These are phyloP conservation scores for Xylariomycetidae sp. DNA, from an alignment of 2,329 filamentous ascomycete genomes.

Conservation along the genomic window DNA sequence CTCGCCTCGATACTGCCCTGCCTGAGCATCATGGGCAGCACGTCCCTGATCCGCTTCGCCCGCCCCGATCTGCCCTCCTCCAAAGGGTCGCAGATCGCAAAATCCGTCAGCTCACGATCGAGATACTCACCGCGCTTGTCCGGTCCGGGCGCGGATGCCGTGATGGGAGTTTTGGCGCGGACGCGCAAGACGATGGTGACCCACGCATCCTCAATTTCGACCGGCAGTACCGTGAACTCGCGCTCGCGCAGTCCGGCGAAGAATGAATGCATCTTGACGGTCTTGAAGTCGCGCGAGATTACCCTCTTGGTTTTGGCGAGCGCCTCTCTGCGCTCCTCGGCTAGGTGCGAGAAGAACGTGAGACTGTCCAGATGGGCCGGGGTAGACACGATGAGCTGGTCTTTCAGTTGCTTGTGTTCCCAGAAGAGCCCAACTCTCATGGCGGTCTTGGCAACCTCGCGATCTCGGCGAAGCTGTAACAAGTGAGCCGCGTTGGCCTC, in stretches of 20 bases:
- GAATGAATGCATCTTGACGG: conserved; percentile 12
- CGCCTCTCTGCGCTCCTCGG: conserved; percentile 6
- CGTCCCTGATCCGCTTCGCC: background rate
- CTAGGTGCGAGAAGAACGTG: conserved; percentile 15
- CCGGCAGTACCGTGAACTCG: conserved; percentile 17
- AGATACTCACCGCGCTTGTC: too few relatives aligned
- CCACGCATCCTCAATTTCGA: conserved; percentile 13
- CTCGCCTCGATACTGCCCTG: conserved; percentile 19
- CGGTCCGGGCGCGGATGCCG: too few relatives aligned
- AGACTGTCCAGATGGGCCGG: conserved; percentile 15
- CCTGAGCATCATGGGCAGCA: conserved; percentile 10
- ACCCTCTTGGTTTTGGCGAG: conserved; percentile 7
- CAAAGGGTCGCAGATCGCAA: conserved; percentile 17
- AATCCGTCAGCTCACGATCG: conserved; percentile 13
- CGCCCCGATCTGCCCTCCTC: conserved; percentile 4
- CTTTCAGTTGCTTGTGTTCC: conserved; percentile 17
- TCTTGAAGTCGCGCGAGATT: background rate
- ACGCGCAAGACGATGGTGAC: conserved; percentile 16
- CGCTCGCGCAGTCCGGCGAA: conserved; percentile 16
- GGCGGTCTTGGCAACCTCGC: conserved; percentile 9
- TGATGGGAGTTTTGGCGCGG: too few relatives aligned
- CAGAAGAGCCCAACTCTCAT: conserved; percentile 20
- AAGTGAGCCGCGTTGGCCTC: conserved; percentile 16
- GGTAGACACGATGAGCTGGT: conserved; percentile 13
- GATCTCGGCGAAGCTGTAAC: conserved; percentile 13